Evolutionary conservation across 2,329 filamentous ascomycete species (phyloP).

Genomic region (Penicillium sclerotigenum): DNA sequence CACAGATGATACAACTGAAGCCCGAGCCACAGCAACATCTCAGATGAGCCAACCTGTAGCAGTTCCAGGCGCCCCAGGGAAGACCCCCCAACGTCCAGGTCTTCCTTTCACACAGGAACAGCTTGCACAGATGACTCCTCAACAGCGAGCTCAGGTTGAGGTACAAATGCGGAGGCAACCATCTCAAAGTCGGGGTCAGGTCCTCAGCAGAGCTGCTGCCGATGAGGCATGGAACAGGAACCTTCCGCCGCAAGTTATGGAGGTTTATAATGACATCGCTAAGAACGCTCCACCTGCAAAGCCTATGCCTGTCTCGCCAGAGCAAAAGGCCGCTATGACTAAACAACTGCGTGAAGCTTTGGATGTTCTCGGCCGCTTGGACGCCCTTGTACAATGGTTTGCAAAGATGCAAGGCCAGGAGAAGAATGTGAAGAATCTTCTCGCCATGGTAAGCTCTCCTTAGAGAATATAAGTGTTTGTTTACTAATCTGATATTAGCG

Average conservation of each 20-base stretch:
- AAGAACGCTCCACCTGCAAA: constrained; percentile 31
- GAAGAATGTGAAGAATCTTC: constrained; percentile 35
- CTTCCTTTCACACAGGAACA: constrained; percentile 35
- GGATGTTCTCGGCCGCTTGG: constrained; percentile 44
- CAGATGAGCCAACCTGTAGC: constrained; percentile 24
- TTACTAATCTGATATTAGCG: constrained; percentile 32
- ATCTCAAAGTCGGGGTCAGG: constrained; percentile 29
- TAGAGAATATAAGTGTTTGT: background rate
- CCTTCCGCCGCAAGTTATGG: constrained; percentile 39
- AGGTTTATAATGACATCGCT: constrained; percentile 39
- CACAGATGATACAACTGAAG: constrained; percentile 48
- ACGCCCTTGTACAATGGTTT: constrained; percentile 42
- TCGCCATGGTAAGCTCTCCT: constrained; percentile 37
- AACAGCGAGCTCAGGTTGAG: constrained; percentile 42
- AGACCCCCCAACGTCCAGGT: constrained; percentile 22
- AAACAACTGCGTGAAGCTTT: constrained; percentile 41
- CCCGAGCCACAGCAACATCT: constrained; percentile 38
- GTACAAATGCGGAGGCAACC: constrained; percentile 37
- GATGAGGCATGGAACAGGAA: constrained; percentile 39
- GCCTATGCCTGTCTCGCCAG: constrained; percentile 37
- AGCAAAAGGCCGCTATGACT: constrained; percentile 39
- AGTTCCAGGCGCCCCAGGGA: constrained; percentile 17
- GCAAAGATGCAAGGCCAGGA: constrained; percentile 42
- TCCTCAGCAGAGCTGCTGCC: constrained; percentile 33
- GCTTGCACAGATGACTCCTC: constrained; percentile 39